phyloP scores from a whole-genome alignment of 805 yeast species.

The Suhomyces kilbournensis region DNA sequence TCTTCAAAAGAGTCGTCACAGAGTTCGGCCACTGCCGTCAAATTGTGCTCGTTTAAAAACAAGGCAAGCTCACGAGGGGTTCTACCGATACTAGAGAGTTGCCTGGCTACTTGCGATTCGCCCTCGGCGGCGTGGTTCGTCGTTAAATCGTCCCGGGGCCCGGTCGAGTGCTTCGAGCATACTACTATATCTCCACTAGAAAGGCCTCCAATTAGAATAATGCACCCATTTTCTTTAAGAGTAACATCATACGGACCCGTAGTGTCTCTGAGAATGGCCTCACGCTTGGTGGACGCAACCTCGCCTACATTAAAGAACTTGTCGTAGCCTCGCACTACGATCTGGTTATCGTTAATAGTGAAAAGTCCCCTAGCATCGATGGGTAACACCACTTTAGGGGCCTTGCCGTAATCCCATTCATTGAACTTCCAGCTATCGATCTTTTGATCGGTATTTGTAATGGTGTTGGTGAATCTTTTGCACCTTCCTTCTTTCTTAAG shows the following conservation, averaged over 20 bases:
- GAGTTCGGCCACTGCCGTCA: slow-evolving; percentile 87
- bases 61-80: slow-evolving; percentile 52
- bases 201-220: slow-evolving; percentile 76
- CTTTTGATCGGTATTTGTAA: slow-evolving; percentile 7
- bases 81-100: slow-evolving; percentile 43
- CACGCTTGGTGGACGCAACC: slow-evolving; percentile 49
- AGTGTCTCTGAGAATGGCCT: slow-evolving; percentile 43
- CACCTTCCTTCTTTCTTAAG: slow-evolving; percentile 21
- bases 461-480: slow-evolving; percentile 12
- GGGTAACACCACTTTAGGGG: slow-evolving; percentile 52
- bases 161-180: slow-evolving; percentile 90
- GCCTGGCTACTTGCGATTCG: slow-evolving; percentile 51
- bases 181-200: slow-evolving; percentile 75
- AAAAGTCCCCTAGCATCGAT: slow-evolving; percentile 83
- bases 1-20: slow-evolving; percentile 95
- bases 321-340: slow-evolving; percentile 86
- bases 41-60: slow-evolving; percentile 45
- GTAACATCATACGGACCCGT: slow-evolving; percentile 79
- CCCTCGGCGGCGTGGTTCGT: slow-evolving; percentile 79
- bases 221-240: slow-evolving; percentile 91
- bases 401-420: slow-evolving; percentile 81
- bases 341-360: slow-evolving; percentile 42
- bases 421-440: slow-evolving; percentile 69
- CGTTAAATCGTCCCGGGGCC: slow-evolving; percentile 49
- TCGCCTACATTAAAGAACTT: slow-evolving; percentile 88